Base-by-base conservation (phyloP, 208 protist species). In the Balamuthia mandrillaris region DNA sequence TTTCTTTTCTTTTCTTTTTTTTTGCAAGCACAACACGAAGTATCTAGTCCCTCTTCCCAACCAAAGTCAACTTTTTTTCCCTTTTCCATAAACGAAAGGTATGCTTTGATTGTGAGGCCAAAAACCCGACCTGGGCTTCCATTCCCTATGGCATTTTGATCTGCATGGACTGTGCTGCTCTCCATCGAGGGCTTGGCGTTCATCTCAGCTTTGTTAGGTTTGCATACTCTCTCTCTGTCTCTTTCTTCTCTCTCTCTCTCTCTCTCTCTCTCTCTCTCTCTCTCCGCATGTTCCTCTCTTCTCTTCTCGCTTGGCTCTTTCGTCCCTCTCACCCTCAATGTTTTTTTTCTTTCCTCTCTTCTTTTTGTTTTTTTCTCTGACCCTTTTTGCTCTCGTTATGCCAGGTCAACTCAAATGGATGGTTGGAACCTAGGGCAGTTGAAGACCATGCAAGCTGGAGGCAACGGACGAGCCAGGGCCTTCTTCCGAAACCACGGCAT, bases 171-270 rank as follows among this genome's bases (percentile, higher is more conserved):
- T 99, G 97, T 93, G 95, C 96, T 39, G 95, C 95, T 41, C 88
- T 92, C 10, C 97, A 99, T 88, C 94, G 97, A 61, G 93, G 92
- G 33, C 91, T 98, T 61, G 97, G 97, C 45, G 96, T 97, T 42
- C 96, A 99, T 88, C 92, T 98, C 70, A 96, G 94, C 49, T 99
- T 99, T 89, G 97, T 98, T 83, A 92, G 96, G 79, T 98, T 94
- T 4, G 88, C 9, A 12, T n/a, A n/a, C n/a, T n/a, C n/a, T n/a
- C n/a, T n/a, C n/a, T n/a, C n/a, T n/a, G n/a, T n/a, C n/a, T n/a
- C n/a, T n/a, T n/a, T n/a, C n/a, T n/a, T n/a, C n/a, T n/a, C n/a
- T n/a, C n/a, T n/a, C n/a, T n/a, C n/a, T n/a, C n/a, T n/a, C n/a
- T n/a, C n/a, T n/a, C n/a, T n/a, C n/a, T n/a, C 33, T 4, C 31